A percentile compares a stretch with the other conserved stretches of the same genome.
Conservation (phyloP, 176 grass and related monocot genomes). For the Phoenix roebelenii region DNA sequence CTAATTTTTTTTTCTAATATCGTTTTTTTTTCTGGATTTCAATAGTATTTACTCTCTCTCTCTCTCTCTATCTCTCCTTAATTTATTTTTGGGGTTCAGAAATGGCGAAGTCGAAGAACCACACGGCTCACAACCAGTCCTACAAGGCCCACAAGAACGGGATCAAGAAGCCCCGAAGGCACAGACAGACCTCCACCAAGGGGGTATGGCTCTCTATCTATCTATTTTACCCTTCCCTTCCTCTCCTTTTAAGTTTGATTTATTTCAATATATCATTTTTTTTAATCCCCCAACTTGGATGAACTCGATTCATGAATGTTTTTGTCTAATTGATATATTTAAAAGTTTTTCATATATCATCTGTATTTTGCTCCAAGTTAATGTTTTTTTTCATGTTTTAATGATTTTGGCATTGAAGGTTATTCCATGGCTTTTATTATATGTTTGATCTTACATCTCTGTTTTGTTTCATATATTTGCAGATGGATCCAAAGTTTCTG, state of each 20-base stretch:
- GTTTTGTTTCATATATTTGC: background rate
- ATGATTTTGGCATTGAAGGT: no score
- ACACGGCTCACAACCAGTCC: conserved; percentile 85
- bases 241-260: background rate
- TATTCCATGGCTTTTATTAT: no score
- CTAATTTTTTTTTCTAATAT: no score
- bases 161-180: conserved; percentile 79
- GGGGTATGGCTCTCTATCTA: conserved; percentile 27
- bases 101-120: conserved; percentile 97
- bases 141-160: conserved; percentile 85
- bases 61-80: no score
- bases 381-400: background rate
- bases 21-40: no score
- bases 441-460: no score
- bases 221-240: background rate
- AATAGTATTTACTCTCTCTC: no score
- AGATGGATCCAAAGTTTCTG: conserved; percentile 75
- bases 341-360: no score
- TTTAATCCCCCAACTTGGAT: background rate
- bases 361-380: background rate
- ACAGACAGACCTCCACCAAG: conserved; percentile 78
- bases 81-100: background rate
- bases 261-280: background rate
- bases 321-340: background rate
- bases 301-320: background rate